Percentiles rank a stretch among this genome's conserved stretches.
Conservation (phyloP, 768 basidiomycete species). For the Suillus cothurnatus region DNA sequence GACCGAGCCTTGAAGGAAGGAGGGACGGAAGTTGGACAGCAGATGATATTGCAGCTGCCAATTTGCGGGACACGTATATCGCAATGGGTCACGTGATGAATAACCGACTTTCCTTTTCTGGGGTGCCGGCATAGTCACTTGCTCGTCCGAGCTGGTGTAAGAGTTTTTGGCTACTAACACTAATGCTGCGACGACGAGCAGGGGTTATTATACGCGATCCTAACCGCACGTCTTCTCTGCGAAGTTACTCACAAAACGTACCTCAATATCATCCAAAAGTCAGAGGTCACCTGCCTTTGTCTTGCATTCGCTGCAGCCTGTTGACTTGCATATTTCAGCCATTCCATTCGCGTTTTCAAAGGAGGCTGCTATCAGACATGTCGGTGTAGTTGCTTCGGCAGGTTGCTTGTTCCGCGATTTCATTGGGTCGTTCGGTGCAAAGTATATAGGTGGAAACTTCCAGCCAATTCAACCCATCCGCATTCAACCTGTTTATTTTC, state of each 20-base stretch:
- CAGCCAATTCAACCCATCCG: conserved; percentile 45
- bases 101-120: not conserved
- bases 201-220: not conserved
- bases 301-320: not conserved
- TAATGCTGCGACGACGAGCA: conserved; percentile 2
- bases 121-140: not conserved
- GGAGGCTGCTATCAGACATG: conserved; percentile 43
- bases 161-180: not conserved
- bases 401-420: conserved; percentile 21
- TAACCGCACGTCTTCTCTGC: not conserved
- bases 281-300: conserved; percentile 34
- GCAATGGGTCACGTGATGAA: conserved; percentile 27
- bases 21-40: not conserved
- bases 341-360: conserved; percentile 53
- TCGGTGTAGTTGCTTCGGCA: conserved; percentile 38
- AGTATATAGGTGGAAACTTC: conserved; percentile 41
- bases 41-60: conserved; percentile 8
- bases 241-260: conserved; percentile 21
- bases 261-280: conserved; percentile 39
- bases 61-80: conserved; percentile 30
- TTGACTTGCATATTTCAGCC: conserved; percentile 36
- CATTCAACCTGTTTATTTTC: conserved; percentile 59
- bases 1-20: not conserved
- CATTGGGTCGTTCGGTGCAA: conserved; percentile 36
- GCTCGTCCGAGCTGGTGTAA: not conserved